These are phyloP conservation scores for Chaetomium sp. DNA, from an alignment of 2,329 filamentous ascomycete genomes.

Conservation along the genomic window DNA sequence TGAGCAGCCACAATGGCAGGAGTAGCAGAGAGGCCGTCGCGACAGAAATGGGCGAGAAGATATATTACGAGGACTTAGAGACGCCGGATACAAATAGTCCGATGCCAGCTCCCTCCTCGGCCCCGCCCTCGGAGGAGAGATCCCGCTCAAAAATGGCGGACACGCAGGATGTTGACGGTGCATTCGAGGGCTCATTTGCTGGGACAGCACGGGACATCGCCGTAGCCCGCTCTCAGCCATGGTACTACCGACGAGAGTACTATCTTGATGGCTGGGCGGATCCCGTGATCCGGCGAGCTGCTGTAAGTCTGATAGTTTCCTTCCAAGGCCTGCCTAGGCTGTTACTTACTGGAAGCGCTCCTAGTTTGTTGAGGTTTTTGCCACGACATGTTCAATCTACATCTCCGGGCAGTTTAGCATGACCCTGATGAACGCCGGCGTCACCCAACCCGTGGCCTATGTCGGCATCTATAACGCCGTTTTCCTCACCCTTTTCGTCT, in stretches of 20 bases:
- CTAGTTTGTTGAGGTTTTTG: slow-evolving; percentile 12
- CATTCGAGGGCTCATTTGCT: slow-evolving; percentile 33
- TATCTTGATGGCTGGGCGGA: slow-evolving; percentile 36
- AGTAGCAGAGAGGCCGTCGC: not conserved
- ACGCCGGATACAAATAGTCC: not conserved
- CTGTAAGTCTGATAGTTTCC: slow-evolving; percentile 23
- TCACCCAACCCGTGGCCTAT: slow-evolving; percentile 9
- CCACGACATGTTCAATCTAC: slow-evolving; percentile 7
- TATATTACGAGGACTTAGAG: not conserved
- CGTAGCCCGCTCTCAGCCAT: slow-evolving; percentile 28
- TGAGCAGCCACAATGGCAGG: not conserved
- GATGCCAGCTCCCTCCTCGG: not conserved
- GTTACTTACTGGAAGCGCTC: not conserved
- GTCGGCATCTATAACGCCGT: slow-evolving; percentile 16
- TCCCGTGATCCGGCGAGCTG: slow-evolving; percentile 36
- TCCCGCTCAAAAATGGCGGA: not conserved
- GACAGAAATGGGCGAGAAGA: not conserved
- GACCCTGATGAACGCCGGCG: slow-evolving; percentile 14
- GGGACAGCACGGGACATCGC: slow-evolving; percentile 25
- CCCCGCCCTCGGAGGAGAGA: not conserved
- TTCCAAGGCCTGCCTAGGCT: too few species aligned
- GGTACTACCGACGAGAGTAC: slow-evolving; percentile 36
- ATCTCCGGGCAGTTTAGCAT: slow-evolving; percentile 11
- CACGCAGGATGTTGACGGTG: not conserved
- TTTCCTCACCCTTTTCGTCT: slow-evolving; percentile 9